These are phyloP conservation scores for Nicotiana sylvestris DNA, from an alignment of 257 asterid genomes.

Conservation along the genomic window DNA sequence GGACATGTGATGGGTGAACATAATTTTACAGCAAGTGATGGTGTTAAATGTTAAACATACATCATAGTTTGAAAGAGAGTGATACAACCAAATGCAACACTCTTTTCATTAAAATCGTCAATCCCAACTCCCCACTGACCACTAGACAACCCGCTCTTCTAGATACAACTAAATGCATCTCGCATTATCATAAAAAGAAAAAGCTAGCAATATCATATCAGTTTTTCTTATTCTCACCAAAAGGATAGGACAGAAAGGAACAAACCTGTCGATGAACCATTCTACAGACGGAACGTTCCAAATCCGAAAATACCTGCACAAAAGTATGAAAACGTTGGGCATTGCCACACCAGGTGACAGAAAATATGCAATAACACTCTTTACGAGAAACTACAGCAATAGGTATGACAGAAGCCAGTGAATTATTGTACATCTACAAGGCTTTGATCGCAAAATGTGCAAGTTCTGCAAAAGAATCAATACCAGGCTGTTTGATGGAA, in stretches of 20 bases:
- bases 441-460: neutral
- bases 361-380: neutral
- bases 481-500: neutral
- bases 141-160: slow-evolving; percentile 2
- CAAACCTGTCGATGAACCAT: slow-evolving; percentile 98
- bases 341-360: neutral
- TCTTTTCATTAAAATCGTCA: neutral
- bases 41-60: neutral
- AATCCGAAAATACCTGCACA: slow-evolving; percentile 91
- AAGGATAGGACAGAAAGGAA: slow-evolving; percentile 13
- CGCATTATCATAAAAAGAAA: neutral
- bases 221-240: slow-evolving; percentile 1
- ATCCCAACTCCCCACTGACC: neutral
- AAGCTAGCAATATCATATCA: slow-evolving; percentile 4
- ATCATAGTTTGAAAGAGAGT: neutral
- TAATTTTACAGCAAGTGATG: neutral
- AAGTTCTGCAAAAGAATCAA: neutral
- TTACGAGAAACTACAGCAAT: neutral
- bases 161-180: neutral
- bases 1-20: neutral
- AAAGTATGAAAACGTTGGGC: neutral
- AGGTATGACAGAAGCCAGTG: slow-evolving; percentile 5
- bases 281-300: slow-evolving; percentile 98
- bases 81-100: neutral
- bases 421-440: slow-evolving; percentile 1